Percentiles rank a stretch among this genome's conserved stretches.
Conservation (phyloP, 345 rosid species). For the Syzygium grande region DNA sequence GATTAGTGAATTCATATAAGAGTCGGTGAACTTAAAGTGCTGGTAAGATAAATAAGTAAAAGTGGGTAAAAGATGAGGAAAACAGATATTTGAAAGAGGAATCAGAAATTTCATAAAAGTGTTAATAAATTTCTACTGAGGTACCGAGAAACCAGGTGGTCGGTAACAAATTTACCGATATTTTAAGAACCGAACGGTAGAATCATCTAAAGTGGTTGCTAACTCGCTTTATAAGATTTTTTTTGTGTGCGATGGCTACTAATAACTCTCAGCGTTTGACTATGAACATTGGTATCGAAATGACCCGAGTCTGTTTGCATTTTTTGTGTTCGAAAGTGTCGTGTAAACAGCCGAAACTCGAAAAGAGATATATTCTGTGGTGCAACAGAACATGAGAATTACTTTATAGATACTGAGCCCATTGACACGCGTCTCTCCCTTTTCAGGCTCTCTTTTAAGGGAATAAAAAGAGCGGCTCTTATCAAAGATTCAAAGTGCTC, state of each 20-base stretch:
- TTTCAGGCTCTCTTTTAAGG: background rate
- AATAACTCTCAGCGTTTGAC: background rate
- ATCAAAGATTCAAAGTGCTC: slow-evolving; percentile 7
- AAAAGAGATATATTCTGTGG: background rate
- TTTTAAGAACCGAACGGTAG: background rate
- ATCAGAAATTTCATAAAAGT: background rate
- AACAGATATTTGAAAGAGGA: background rate
- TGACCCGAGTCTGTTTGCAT: background rate
- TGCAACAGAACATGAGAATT: background rate
- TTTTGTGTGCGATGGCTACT: background rate
- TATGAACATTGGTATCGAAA: background rate
- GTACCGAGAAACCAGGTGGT: background rate
- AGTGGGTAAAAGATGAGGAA: background rate
- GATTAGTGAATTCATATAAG: background rate
- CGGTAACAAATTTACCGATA: background rate
- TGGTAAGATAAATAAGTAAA: background rate
- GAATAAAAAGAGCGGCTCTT: slow-evolving; percentile 9
- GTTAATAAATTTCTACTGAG: background rate
- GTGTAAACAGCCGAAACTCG: background rate
- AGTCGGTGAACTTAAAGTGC: background rate
- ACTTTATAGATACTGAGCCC: background rate
- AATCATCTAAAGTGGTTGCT: background rate
- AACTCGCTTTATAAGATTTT: background rate
- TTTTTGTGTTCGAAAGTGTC: background rate
- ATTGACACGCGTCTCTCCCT: background rate